Conservation (phyloP, 805 yeast species). For the Naumovozyma castellii region DNA sequence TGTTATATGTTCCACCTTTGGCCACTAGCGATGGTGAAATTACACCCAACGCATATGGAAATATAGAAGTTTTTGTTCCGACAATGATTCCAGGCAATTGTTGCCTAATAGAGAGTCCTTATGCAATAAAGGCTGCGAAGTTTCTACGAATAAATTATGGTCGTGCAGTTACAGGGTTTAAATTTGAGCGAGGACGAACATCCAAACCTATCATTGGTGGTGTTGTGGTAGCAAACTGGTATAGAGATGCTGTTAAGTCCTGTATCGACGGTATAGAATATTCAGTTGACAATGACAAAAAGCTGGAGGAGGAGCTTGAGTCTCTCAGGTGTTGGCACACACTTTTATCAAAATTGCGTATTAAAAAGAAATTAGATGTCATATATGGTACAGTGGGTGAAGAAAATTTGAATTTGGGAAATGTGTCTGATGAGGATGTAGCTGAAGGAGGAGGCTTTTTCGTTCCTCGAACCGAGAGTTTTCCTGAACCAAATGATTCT, state of each 20-base stretch:
- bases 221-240: slow-evolving; percentile 58
- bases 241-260: slow-evolving; percentile 26
- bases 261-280: slow-evolving; percentile 26
- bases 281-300: slow-evolving; percentile 30
- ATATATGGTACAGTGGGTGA: slow-evolving; percentile 34
- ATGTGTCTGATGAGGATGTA: slow-evolving; percentile 3
- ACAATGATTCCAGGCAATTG: slow-evolving; percentile 83
- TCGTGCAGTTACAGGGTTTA: slow-evolving; percentile 80
- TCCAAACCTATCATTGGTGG: slow-evolving; percentile 68
- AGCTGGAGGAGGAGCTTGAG: slow-evolving; percentile 36
- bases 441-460: slow-evolving; percentile 11
- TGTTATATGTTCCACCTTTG: slow-evolving; percentile 55
- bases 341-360: slow-evolving; percentile 29
- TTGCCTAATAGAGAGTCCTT: slow-evolving; percentile 43
- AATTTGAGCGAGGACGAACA: slow-evolving; percentile 42
- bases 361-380: slow-evolving; percentile 33
- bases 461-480: background rate
- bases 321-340: slow-evolving; percentile 35
- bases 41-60: slow-evolving; percentile 70
- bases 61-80: slow-evolving; percentile 68
- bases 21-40: slow-evolving; percentile 53
- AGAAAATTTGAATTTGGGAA: slow-evolving; percentile 12
- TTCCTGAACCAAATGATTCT: background rate
- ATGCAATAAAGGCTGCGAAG: slow-evolving; percentile 62
- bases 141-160: slow-evolving; percentile 69